Conservation (phyloP, 1,139 yeast genomes). For the Diutina catenulata region DNA sequence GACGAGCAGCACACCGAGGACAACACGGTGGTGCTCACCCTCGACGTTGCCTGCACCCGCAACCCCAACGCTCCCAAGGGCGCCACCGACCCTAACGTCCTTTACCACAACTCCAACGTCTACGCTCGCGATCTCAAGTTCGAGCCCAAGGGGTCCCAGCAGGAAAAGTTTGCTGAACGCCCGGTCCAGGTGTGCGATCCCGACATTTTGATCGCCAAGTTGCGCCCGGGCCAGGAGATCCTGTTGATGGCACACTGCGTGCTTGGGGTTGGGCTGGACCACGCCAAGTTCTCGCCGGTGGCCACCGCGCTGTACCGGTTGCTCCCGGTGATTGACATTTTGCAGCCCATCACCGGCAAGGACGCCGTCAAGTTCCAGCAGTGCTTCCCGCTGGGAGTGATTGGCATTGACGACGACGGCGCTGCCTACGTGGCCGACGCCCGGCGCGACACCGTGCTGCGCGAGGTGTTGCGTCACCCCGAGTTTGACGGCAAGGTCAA, state of each 20-base stretch:
- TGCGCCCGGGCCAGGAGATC: constrained; percentile 96
- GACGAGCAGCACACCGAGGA: constrained; percentile 69
- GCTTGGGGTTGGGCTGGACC: constrained; percentile 87
- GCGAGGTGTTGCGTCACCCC: constrained; percentile 89
- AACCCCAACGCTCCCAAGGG: constrained; percentile 77
- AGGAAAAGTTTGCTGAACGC: constrained; percentile 48
- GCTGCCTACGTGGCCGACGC: constrained; percentile 79
- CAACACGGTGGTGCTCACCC: constrained; percentile 75
- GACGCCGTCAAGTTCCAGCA: constrained; percentile 70
- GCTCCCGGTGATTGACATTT: constrained; percentile 80
- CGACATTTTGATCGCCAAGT: constrained; percentile 76
- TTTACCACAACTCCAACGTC: constrained; percentile 74
- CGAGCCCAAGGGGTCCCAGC: constrained; percentile 86
- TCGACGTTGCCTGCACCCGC: constrained; percentile 74
- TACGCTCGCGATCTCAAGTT: constrained; percentile 83
- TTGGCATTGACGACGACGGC: constrained; percentile 58
- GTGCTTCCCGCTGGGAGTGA: constrained; percentile 90
- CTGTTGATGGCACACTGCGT: constrained; percentile 83
- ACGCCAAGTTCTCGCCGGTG: constrained; percentile 95
- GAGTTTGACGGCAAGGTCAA: constrained; percentile 84
- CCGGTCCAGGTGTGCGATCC: constrained; percentile 81
- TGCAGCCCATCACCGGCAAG: constrained; percentile 62
- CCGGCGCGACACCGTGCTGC: constrained; percentile 88
- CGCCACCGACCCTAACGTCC: constrained; percentile 70
- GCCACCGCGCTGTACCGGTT: constrained; percentile 95